phyloP scores from a whole-genome alignment of 2,329 filamentous ascomycete genomes.

The Neopestalotiopsis sp. region DNA sequence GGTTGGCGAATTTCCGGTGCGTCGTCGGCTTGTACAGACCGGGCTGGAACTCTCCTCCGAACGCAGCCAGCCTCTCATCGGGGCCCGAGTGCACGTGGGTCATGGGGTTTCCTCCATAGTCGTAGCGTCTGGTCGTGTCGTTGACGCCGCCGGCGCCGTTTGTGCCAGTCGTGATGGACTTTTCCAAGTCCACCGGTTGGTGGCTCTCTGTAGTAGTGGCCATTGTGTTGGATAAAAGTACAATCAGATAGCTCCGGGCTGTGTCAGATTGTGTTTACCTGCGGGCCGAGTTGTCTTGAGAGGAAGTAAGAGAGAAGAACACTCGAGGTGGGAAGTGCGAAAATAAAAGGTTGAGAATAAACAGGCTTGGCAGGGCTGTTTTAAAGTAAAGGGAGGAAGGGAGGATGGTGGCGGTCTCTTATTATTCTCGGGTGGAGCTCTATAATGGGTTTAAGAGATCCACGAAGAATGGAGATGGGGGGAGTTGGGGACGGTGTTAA shows the following conservation, averaged over 20 bases:
- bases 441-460: conserved; percentile 3
- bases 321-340: neutral
- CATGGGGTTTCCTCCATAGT: conserved; percentile 47
- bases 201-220: conserved; percentile 20
- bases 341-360: neutral
- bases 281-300: neutral
- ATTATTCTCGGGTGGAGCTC: conserved; percentile 13
- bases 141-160: conserved; percentile 19
- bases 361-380: neutral
- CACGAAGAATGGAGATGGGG: conserved; percentile 3
- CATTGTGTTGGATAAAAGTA: conserved; percentile 18
- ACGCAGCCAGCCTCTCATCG: conserved; percentile 57
- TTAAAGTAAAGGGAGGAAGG: neutral
- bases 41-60: conserved; percentile 76
- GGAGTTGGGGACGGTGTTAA: neutral
- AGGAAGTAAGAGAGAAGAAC: neutral
- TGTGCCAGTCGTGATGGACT: conserved; percentile 16
- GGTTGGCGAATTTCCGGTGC: conserved; percentile 79
- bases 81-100: conserved; percentile 39
- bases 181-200: conserved; percentile 20
- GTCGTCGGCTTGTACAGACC: conserved; percentile 67
- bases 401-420: neutral
- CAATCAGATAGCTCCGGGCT: too few species aligned
- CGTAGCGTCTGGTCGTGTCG: conserved; percentile 32
- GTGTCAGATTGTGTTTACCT: neutral